These are phyloP conservation scores for Candida smagusa DNA, from an alignment of 1,139 yeast species.

Conservation along the genomic window DNA sequence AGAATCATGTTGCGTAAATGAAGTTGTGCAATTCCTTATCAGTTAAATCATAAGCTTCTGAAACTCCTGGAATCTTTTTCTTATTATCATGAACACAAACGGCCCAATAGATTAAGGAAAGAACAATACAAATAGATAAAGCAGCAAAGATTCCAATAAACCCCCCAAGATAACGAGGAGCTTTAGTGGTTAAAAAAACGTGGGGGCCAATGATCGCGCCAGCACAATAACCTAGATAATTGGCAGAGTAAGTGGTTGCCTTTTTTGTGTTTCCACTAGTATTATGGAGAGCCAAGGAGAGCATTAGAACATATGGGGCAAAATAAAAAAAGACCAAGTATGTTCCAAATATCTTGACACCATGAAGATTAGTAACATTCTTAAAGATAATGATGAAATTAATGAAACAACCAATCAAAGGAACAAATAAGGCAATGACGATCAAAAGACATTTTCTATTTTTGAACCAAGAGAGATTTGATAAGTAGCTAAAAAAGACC, in stretches of 20 bases:
- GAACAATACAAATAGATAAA: constrained; percentile 22
- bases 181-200: constrained; percentile 25
- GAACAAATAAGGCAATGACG: constrained; percentile 14
- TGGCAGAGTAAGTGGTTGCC: constrained; percentile 18
- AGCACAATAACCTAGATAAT: constrained; percentile 27
- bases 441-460: constrained; percentile 16
- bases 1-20: constrained; percentile 18
- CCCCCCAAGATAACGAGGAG: constrained; percentile 23
- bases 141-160: constrained; percentile 20
- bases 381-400: constrained; percentile 13
- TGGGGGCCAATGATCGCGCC: constrained; percentile 43
- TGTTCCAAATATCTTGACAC: constrained; percentile 23
- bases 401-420: constrained; percentile 19
- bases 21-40: constrained; percentile 25
- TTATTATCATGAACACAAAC: constrained; percentile 20
- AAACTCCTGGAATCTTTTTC: constrained; percentile 16
- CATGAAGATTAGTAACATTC: constrained; percentile 18
- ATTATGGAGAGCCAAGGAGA: constrained; percentile 34
- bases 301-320: constrained; percentile 26
- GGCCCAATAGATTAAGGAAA: constrained; percentile 25
- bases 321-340: constrained; percentile 23
- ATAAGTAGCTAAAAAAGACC: constrained; percentile 15
- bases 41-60: constrained; percentile 24
- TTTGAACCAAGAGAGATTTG: constrained; percentile 11
- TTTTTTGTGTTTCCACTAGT: constrained; percentile 37